Conservation (phyloP, 768 basidiomycete species). For the Russula vinacea region DNA sequence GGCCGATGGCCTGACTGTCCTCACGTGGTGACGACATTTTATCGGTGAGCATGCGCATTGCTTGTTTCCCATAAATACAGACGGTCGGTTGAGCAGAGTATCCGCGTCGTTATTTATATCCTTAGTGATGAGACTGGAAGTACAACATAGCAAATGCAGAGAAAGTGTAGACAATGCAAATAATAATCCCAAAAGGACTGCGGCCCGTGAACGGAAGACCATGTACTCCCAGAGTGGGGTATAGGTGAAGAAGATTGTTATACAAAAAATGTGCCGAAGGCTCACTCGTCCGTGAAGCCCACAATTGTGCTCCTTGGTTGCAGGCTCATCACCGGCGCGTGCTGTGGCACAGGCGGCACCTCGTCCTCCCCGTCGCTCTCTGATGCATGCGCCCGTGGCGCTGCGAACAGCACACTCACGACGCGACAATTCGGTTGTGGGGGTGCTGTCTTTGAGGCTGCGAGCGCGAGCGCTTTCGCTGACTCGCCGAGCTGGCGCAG, state of each 20-base stretch:
- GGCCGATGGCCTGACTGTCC: slow-evolving; percentile 54
- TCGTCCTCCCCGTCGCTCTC: slow-evolving; percentile 31
- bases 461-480: slow-evolving; percentile 42
- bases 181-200: neutral
- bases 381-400: slow-evolving; percentile 24
- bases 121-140: neutral
- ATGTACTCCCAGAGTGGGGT: neutral
- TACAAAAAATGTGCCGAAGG: neutral
- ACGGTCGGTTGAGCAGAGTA: neutral
- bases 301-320: slow-evolving; percentile 28
- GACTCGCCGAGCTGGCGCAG: slow-evolving; percentile 54
- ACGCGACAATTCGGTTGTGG: slow-evolving; percentile 17
- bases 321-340: slow-evolving; percentile 25
- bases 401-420: slow-evolving; percentile 29
- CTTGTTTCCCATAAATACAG: neutral
- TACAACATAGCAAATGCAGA: slow-evolving; percentile 18
- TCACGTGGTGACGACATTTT: neutral
- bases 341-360: slow-evolving; percentile 7
- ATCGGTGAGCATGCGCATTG: neutral
- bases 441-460: slow-evolving; percentile 38
- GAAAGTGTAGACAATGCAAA: slow-evolving; percentile 6
- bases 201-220: neutral
- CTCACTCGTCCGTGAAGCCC: slow-evolving; percentile 27
- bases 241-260: slow-evolving; percentile 1
- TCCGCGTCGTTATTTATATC: neutral